Evolutionary conservation across 345 rosid genomes (phyloP).

Genomic region (Pelargonium nanum): DNA sequence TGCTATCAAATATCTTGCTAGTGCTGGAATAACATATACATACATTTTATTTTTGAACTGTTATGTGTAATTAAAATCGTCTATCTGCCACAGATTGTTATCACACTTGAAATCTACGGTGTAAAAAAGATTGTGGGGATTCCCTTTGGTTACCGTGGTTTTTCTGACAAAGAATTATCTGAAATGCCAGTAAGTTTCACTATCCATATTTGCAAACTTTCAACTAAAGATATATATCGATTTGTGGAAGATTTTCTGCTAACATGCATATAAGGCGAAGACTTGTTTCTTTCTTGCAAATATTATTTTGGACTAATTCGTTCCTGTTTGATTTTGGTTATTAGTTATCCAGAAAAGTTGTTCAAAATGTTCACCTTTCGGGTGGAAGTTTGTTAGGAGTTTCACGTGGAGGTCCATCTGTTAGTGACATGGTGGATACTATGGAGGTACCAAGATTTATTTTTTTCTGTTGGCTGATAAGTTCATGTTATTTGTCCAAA

Average conservation of each 20-base stretch:
- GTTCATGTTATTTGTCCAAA: neutral
- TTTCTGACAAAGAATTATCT: conserved; percentile 51
- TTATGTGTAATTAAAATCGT: too few species aligned
- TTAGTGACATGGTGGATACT: conserved; percentile 60
- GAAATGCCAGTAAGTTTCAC: conserved; percentile 71
- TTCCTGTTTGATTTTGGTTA: conserved; percentile 13
- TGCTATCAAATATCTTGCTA: neutral
- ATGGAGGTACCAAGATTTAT: conserved; percentile 48
- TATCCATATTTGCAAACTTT: too few species aligned
- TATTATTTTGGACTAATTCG: conserved; percentile 6
- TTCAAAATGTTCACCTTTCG: conserved; percentile 91
- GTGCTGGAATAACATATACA: neutral
- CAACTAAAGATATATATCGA: too few species aligned
- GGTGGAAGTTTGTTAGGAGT: conserved; percentile 99
- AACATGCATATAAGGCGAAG: neutral
- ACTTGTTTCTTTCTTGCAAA: neutral
- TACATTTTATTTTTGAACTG: too few species aligned
- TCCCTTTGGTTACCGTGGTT: conserved; percentile 93
- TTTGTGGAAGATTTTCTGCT: too few species aligned
- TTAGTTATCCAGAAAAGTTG: conserved; percentile 89
- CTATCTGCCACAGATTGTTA: conserved; percentile 58
- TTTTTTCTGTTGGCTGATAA: neutral
- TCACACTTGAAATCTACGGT: conserved; percentile 92
- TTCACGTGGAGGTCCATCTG: conserved; percentile 77
- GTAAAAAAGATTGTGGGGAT: conserved; percentile 90